Evolutionary conservation across 2,329 filamentous ascomycete genomes (phyloP).

Genomic region (Pseudocercospora fijiensis): DNA sequence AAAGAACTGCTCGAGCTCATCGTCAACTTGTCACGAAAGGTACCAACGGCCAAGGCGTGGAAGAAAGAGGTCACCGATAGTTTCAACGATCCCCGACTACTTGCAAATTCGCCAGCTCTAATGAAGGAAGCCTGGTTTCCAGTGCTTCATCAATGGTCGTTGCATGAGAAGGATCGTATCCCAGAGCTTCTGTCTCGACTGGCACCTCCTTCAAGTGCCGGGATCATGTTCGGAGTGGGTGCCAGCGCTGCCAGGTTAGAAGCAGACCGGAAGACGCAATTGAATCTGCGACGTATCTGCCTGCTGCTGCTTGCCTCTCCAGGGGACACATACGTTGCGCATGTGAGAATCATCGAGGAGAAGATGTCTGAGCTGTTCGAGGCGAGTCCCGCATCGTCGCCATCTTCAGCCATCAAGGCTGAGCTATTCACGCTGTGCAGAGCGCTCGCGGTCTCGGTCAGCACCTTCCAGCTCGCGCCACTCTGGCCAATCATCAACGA

Average conservation of each 20-base stretch:
- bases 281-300: constrained; percentile 80
- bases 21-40: constrained; percentile 72
- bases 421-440: constrained; percentile 88
- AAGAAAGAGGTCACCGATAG: constrained; percentile 89
- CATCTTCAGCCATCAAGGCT: constrained; percentile 82
- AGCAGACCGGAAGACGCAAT: constrained; percentile 87
- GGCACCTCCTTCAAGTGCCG: constrained; percentile 82
- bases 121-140: constrained; percentile 77
- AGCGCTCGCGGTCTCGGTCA: constrained; percentile 75
- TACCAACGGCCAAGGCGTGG: constrained; percentile 83
- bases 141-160: constrained; percentile 77
- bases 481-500: constrained; percentile 89
- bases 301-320: constrained; percentile 74
- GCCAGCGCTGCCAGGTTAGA: constrained; percentile 91
- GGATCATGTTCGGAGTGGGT: constrained; percentile 97
- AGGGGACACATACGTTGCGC: constrained; percentile 75
- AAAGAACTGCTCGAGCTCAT: constrained; percentile 69
- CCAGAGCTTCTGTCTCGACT: constrained; percentile 76
- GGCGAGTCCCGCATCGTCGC: constrained; percentile 83
- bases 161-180: constrained; percentile 85
- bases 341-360: constrained; percentile 71
- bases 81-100: constrained; percentile 86
- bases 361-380: constrained; percentile 83
- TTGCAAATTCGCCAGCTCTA: constrained; percentile 65
- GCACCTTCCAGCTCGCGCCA: constrained; percentile 73